Evolutionary conservation across 331 rosid species (phyloP), one percentile per base, ranked within the genome.

Genomic region (Malus hybrid): DNA sequence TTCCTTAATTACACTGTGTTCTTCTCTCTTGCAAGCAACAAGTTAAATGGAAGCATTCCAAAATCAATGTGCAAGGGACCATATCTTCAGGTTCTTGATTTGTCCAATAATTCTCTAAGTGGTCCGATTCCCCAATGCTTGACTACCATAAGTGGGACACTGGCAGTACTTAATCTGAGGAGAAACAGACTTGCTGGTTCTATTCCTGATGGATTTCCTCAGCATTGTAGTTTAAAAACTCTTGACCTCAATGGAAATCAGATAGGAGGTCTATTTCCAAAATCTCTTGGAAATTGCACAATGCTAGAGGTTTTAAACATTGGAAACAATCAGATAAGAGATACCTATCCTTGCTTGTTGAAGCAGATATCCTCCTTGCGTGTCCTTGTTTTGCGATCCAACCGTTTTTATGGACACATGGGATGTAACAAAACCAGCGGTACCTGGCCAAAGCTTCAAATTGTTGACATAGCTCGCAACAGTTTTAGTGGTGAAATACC

Each of bases 401-500:
- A 93, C 78, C 36, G 66, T 0, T 88, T 89, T 60, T 3, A 69
- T 10, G 97, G 88, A 4, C 2, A 0, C 1, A 3, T 93, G 48
- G 84, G 75, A 76, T 93, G 96, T 19, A 64, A 6, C 0, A 34
- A 34, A 1, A 31, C 4, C 19, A 6, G 10, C 8, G 76, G 70
- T 8, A 69, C 27, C 1, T 93, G 93, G 97, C 42, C 33, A 0
- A 80, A 4, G 81, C 90, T 92, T 66, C 97, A 88, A 56, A 90
- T 92, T 77, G 76, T 88, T 18, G 96, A 93, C 72, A 11, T 91
- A 2, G 86, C 96, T 13, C 74, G 48, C 65, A 93, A 93, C 85
- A 60, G 67, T 4, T 88, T 93, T 31, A 73, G 0, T 22, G 96
- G 96, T 6, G 0, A 5, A 2, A 31, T 93, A 33, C 88, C 76